phyloP scores from a whole-genome alignment of 345 rosid genomes.

The Nasturtium officinale region DNA sequence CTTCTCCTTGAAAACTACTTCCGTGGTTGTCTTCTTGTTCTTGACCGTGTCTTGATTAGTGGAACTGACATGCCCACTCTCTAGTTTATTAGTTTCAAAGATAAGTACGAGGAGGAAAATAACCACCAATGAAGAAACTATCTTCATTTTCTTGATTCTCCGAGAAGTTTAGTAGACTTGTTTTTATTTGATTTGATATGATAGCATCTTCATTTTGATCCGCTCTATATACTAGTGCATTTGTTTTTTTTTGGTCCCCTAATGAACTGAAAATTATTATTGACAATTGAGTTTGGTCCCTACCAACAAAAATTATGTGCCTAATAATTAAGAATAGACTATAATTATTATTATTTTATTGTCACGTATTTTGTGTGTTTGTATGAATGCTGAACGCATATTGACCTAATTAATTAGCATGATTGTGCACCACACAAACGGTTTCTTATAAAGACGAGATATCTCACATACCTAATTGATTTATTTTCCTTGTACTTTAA shows the following conservation, averaged over 20 bases:
- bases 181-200: slow-evolving; percentile 28
- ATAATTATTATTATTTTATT: slow-evolving; percentile 15
- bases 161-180: slow-evolving; percentile 18
- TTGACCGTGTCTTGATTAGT: slow-evolving; percentile 29
- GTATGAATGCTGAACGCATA: slow-evolving; percentile 11
- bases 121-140: slow-evolving; percentile 26
- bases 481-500: neutral
- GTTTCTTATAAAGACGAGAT: slow-evolving; percentile 4
- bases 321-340: neutral
- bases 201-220: slow-evolving; percentile 24
- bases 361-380: slow-evolving; percentile 18
- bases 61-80: slow-evolving; percentile 26
- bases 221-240: slow-evolving; percentile 34
- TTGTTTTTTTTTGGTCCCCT: neutral
- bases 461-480: neutral
- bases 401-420: slow-evolving; percentile 20
- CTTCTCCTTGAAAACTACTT: slow-evolving; percentile 36
- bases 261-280: slow-evolving; percentile 9
- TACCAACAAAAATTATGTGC: neutral
- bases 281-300: slow-evolving; percentile 36
- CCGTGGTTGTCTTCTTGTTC: slow-evolving; percentile 26
- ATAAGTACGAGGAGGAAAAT: slow-evolving; percentile 24
- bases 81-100: slow-evolving; percentile 32
- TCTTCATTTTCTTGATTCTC: slow-evolving; percentile 25
- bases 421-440: slow-evolving; percentile 11